Conservation (phyloP, 2,329 filamentous ascomycete genomes). For the Phoma sp. region DNA sequence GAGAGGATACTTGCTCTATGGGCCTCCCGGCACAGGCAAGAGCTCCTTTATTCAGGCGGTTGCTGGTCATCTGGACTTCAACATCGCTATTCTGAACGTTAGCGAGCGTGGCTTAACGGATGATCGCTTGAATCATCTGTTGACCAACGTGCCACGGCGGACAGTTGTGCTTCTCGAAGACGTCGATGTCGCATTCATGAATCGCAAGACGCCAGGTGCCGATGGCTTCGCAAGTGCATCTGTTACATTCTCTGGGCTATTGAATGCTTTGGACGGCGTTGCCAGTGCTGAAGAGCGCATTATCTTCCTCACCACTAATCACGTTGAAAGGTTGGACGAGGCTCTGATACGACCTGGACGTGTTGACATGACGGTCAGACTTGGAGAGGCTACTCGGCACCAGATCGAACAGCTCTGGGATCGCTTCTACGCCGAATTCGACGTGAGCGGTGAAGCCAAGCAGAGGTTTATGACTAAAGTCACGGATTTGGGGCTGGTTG, state of each 20-base stretch:
- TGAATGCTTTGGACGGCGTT: slow-evolving; percentile 78
- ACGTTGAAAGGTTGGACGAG: slow-evolving; percentile 86
- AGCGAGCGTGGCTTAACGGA: slow-evolving; percentile 90
- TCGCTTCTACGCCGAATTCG: slow-evolving; percentile 88
- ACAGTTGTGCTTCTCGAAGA: slow-evolving; percentile 87
- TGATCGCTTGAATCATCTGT: slow-evolving; percentile 82
- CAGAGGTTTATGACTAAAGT: slow-evolving; percentile 74
- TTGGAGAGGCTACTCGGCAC: slow-evolving; percentile 84
- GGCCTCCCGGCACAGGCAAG: slow-evolving; percentile 89
- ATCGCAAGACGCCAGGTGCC: slow-evolving; percentile 74
- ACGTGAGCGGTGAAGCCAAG: slow-evolving; percentile 66
- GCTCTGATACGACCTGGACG: slow-evolving; percentile 89
- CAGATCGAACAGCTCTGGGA: slow-evolving; percentile 92
- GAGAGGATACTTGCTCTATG: slow-evolving; percentile 85
- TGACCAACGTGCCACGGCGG: slow-evolving; percentile 82
- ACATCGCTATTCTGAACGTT: slow-evolving; percentile 89
- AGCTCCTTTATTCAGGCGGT: slow-evolving; percentile 96
- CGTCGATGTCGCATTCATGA: slow-evolving; percentile 87
- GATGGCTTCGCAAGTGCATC: slow-evolving; percentile 88
- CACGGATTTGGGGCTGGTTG: slow-evolving; percentile 72
- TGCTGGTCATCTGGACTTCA: slow-evolving; percentile 89
- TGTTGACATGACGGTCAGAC: slow-evolving; percentile 89
- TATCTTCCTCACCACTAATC: slow-evolving; percentile 92
- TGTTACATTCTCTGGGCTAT: slow-evolving; percentile 90
- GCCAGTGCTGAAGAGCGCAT: slow-evolving; percentile 93